Percentiles rank a stretch among this genome's conserved stretches.
These are phyloP conservation scores for Symbiotaphrina buchneri DNA, from an alignment of 495 filamentous ascomycete species.

Conservation along the genomic window DNA sequence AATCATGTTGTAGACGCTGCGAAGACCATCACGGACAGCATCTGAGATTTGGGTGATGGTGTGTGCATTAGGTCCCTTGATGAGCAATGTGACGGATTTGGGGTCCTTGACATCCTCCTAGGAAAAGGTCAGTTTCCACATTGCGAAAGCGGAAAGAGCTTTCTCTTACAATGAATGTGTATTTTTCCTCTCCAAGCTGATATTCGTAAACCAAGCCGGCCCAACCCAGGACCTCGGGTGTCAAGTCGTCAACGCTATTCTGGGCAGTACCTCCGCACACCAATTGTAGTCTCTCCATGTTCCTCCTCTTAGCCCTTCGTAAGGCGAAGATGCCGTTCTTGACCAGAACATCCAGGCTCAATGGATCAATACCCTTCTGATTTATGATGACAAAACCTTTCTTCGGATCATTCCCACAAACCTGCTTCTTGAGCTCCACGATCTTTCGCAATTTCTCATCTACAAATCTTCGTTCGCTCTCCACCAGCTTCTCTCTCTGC, in stretches of 20 bases:
- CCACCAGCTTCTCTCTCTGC: slow-evolving; percentile 91
- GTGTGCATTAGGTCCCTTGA: slow-evolving; percentile 93
- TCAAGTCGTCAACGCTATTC: slow-evolving; percentile 89
- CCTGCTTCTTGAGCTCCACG: slow-evolving; percentile 92
- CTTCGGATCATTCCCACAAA: slow-evolving; percentile 83
- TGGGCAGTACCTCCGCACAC: slow-evolving; percentile 78
- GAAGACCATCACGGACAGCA: slow-evolving; percentile 86
- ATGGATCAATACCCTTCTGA: slow-evolving; percentile 96
- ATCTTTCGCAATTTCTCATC: slow-evolving; percentile 96
- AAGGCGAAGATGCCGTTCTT: slow-evolving; percentile 97
- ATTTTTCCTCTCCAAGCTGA: slow-evolving; percentile 95
- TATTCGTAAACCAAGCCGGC: slow-evolving; percentile 94
- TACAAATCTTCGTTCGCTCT: slow-evolving; percentile 88
- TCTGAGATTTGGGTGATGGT: slow-evolving; percentile 93
- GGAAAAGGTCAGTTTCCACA: slow-evolving; percentile 7
- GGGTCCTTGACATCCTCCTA: slow-evolving; percentile 91
- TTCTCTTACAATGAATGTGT: slow-evolving; percentile 53
- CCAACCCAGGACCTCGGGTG: slow-evolving; percentile 81
- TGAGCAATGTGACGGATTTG: slow-evolving; percentile 94
- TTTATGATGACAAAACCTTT: slow-evolving; percentile 97
- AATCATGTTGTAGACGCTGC: slow-evolving; percentile 97
- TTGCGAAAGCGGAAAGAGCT: neutral
- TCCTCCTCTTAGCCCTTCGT: slow-evolving; percentile 83
- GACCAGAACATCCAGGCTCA: slow-evolving; percentile 82
- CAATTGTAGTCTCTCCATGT: slow-evolving; percentile 95